Evolutionary conservation across 1,284 basidiomycete species (phyloP).

Genomic region (Cerrena zonata): DNA sequence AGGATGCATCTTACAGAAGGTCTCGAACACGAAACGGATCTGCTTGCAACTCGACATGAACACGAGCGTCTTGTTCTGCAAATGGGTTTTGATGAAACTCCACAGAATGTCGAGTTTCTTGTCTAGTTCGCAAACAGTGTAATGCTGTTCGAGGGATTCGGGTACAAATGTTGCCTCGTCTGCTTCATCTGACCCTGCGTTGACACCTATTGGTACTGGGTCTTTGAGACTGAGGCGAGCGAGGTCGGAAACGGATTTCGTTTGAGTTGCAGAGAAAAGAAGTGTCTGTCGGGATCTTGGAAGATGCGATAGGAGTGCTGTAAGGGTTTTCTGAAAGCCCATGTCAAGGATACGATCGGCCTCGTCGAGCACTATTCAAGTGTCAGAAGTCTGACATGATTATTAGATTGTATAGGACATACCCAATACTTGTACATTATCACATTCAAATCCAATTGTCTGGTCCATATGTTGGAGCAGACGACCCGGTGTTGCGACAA

Average conservation of each 20-base stretch:
- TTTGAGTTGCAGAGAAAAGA: conserved; percentile 95
- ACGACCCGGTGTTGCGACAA: conserved; percentile 93
- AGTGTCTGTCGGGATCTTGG: conserved; percentile 85
- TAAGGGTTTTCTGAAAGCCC: conserved; percentile 86
- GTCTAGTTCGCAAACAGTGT: conserved; percentile 79
- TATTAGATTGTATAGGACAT: conserved; percentile 24
- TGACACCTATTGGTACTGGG: conserved; percentile 72
- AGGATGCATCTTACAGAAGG: conserved; percentile 91
- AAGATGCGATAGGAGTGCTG: conserved; percentile 86
- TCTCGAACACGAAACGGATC: conserved; percentile 94
- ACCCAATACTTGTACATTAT: conserved; percentile 89
- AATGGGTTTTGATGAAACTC: conserved; percentile 92
- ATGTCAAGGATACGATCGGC: conserved; percentile 95
- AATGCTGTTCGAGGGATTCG: conserved; percentile 83
- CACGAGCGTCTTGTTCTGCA: conserved; percentile 88
- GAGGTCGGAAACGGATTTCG: conserved; percentile 83
- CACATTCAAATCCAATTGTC: conserved; percentile 89
- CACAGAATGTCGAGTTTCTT: conserved; percentile 89
- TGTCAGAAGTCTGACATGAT: neutral
- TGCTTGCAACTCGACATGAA: conserved; percentile 96
- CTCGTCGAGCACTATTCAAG: conserved; percentile 79
- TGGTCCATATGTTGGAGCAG: conserved; percentile 97
- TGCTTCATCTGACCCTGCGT: conserved; percentile 35
- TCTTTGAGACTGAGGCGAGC: conserved; percentile 86
- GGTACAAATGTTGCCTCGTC: conserved; percentile 35